Evolutionary conservation across 1,284 basidiomycete species (phyloP), one percentile per base, ranked within the genome.

Genomic region (Meripilus lineatus): DNA sequence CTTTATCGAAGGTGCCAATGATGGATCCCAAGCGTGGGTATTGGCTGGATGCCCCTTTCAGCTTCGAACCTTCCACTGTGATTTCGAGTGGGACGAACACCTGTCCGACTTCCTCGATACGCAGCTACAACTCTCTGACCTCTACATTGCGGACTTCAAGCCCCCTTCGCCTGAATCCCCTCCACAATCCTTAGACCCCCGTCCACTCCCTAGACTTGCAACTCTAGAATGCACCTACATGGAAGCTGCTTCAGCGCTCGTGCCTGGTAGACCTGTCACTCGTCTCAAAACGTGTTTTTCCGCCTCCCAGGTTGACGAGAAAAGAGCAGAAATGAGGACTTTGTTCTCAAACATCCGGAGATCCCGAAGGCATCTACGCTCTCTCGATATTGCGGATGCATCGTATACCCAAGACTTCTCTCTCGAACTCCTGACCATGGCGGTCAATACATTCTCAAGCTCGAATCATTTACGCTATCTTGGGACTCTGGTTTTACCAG

Each of bases 231-330:
- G 81, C 59, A 79, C 80, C 3, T 82, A 81, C 58, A 65, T 72
- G 20, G 80, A 81, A 60, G 81, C 80, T 1, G 79, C 76, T 3
- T 64, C 66, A 37, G 65, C 68, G 7, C 62, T 83, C 13, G 68
- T 75, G n/a, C 78, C 79, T 1, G 65, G 65, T 11, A 67, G 81
- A 2, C 79, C 81, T 3, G 60, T 84, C 34, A 68, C 70, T 2
- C 74, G 72, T 42, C 67, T 84, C 48, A 84, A 84, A 58, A 81
- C 81, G n/a, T 83, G 80, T 52, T 78, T 84, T 57, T 81, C 81
- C 18, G 66, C 66, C 42, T 65, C 73, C n/a, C 65, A 66, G 42
- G 44, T 62, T 3, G 53, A 51, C 6, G 74, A 71, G 30, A 81
- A 81, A 60, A 66, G 67, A 21, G 62, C 62, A 2, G 81, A 84